Conservation (phyloP, 345 rosid species). For the Linum trigynum region DNA sequence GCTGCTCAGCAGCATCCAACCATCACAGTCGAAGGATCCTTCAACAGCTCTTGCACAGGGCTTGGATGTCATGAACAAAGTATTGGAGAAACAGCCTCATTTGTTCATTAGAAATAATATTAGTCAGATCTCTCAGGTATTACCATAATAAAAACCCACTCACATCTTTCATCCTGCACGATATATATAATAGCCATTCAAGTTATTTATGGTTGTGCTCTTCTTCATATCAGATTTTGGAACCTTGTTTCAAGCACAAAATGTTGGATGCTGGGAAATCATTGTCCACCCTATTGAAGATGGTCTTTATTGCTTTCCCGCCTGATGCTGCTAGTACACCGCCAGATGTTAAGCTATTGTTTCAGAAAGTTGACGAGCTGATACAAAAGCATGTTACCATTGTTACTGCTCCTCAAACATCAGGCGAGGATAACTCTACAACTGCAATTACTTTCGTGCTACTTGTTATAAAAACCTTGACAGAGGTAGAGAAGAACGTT, state of each 20-base stretch:
- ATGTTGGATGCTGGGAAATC: slow-evolving; percentile 96
- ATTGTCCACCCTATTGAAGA: slow-evolving; percentile 82
- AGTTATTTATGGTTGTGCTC: slow-evolving; percentile 9
- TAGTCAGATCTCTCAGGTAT: slow-evolving; percentile 87
- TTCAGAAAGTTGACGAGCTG: slow-evolving; percentile 79
- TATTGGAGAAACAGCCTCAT: slow-evolving; percentile 94
- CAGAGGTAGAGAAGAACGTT: slow-evolving; percentile 73
- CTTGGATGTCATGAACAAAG: slow-evolving; percentile 98
- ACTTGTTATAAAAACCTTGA: slow-evolving; percentile 84
- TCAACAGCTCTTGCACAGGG: slow-evolving; percentile 96
- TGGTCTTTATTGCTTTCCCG: slow-evolving; percentile 88
- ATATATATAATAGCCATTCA: not conserved
- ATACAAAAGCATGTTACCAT: slow-evolving; percentile 72
- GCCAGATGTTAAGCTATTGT: slow-evolving; percentile 61
- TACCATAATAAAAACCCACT: not conserved
- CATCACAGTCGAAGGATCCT: slow-evolving; percentile 94
- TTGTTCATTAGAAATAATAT: slow-evolving; percentile 84
- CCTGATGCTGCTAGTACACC: slow-evolving; percentile 60
- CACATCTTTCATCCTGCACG: not conserved
- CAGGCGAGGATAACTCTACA: slow-evolving; percentile 66
- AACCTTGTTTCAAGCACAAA: slow-evolving; percentile 92
- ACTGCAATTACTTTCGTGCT: slow-evolving; percentile 81
- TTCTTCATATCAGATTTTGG: slow-evolving; percentile 56
- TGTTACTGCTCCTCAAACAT: slow-evolving; percentile 59
- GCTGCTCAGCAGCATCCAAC: slow-evolving; percentile 73